Base-by-base conservation (phyloP, 2,329 filamentous ascomycete genomes). In the Fusarium sp. region DNA sequence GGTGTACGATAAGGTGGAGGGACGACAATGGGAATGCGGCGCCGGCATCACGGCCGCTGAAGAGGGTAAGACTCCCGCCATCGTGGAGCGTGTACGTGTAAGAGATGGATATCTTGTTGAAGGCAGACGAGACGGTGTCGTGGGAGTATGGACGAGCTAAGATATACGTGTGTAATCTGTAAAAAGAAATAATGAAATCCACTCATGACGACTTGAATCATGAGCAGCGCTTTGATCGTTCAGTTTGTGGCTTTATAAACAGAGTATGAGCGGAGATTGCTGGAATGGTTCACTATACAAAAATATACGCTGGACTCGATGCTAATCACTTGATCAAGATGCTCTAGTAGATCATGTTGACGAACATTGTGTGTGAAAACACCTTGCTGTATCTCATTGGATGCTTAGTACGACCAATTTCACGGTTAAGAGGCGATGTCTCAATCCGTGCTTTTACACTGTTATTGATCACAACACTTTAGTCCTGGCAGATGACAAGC, bases 1-100 rank as follows among this genome's bases (percentile, higher is more conserved):
- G 85, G 93, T 99, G 67, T 99, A 98, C 84, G 96, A 99, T 85
- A 98, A 98, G 87, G 92, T 94, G 6, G 96, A 99, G 80, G 95
- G 95, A 44, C 88, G 94, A 69, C 96, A 98, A 82, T 99, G 96
- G 96, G 94, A 97, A 82, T 98, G 95, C 82, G 96, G 96, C 60
- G 92, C 94, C 5, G 96, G 95, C 40, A 90, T 93, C 53, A 88
- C 87, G 6, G 91, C 91, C 67, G 89, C 91, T 25, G 91, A 93
- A 59, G 88, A 90, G 64, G 90, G 88, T 18, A 91, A 89, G 75
- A 87, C 85, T 63, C 88, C 91, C 11, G 88, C 91, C 19, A 87
- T 92, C 64, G 92, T 99, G 25, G 95, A 98, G 83, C 90, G 89
- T 67, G 96, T 98, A 65, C 90, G 95, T 74, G 92, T 98, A 80